These are phyloP conservation scores for Vaccinium darrowii DNA, from an alignment of 148 eudicot genomes.

Conservation along the genomic window DNA sequence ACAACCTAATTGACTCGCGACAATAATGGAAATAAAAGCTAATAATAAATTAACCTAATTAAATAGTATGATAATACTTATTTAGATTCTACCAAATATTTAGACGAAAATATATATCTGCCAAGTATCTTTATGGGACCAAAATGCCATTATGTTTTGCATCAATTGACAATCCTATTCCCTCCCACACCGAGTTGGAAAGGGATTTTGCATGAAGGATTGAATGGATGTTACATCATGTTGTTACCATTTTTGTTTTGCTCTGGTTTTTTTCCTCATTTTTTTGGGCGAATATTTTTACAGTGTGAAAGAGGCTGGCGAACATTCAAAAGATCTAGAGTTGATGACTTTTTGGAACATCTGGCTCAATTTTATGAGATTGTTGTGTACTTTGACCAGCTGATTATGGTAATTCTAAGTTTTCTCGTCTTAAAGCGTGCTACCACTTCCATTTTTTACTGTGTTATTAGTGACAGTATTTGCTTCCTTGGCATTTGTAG, in stretches of 20 bases:
- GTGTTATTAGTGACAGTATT: too few species aligned
- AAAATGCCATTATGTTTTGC: too few species aligned
- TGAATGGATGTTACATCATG: background rate
- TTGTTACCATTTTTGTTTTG: background rate
- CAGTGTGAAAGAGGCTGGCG: slow-evolving; percentile 98
- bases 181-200: background rate
- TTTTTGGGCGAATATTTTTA: background rate
- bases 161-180: background rate
- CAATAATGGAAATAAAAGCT: too few species aligned
- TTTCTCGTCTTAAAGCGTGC: background rate
- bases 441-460: background rate
- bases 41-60: too few species aligned
- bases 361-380: slow-evolving; percentile 80
- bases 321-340: slow-evolving; percentile 95
- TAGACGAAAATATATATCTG: too few species aligned
- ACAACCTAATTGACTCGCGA: too few species aligned
- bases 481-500: too few species aligned
- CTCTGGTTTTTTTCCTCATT: background rate
- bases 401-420: slow-evolving; percentile 53
- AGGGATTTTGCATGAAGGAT: background rate
- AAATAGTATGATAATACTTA: too few species aligned
- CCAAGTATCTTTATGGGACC: too few species aligned
- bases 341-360: slow-evolving; percentile 84
- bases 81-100: too few species aligned
- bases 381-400: slow-evolving; percentile 77